These are phyloP conservation scores for Boletus semigastroideus DNA, from an alignment of 1,284 basidiomycete species.

Conservation along the genomic window DNA sequence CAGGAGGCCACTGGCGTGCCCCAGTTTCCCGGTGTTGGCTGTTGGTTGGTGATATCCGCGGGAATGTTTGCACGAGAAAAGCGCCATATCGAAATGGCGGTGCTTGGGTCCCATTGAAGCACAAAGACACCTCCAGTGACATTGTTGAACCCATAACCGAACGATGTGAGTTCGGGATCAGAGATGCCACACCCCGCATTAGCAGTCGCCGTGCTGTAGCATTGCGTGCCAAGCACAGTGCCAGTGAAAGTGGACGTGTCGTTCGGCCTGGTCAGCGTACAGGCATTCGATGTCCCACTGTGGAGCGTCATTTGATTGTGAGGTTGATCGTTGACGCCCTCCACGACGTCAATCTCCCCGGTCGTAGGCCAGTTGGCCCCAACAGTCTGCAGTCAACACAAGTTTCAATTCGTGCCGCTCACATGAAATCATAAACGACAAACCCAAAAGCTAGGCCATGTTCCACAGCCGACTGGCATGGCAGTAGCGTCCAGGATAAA, in stretches of 20 bases:
- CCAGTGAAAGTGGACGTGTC: slow-evolving; percentile 28
- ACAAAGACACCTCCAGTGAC: slow-evolving; percentile 74
- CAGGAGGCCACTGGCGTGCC: slow-evolving; percentile 66
- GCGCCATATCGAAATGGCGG: slow-evolving; percentile 77
- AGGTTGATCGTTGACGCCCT: slow-evolving; percentile 60
- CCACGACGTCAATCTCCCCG: slow-evolving; percentile 72
- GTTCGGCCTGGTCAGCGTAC: slow-evolving; percentile 15
- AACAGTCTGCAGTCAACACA: slow-evolving; percentile 33
- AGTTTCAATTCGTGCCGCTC: background rate
- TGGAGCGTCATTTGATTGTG: slow-evolving; percentile 75
- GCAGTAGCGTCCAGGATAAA: slow-evolving; percentile 76
- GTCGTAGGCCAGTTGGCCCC: slow-evolving; percentile 71
- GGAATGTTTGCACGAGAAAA: slow-evolving; percentile 71
- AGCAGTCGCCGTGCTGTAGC: slow-evolving; percentile 40
- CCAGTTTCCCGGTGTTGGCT: slow-evolving; percentile 68
- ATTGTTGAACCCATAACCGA: slow-evolving; percentile 70
- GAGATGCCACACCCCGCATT: slow-evolving; percentile 55
- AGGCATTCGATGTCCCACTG: slow-evolving; percentile 37
- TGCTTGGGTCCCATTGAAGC: slow-evolving; percentile 58
- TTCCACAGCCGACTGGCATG: slow-evolving; percentile 79
- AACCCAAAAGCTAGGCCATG: slow-evolving; percentile 73
- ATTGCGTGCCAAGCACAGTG: slow-evolving; percentile 37
- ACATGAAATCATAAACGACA: slow-evolving; percentile 26
- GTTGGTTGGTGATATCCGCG: slow-evolving; percentile 55
- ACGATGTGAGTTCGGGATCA: slow-evolving; percentile 44